These are phyloP conservation scores for Mycosarcoma mackinlayi DNA, from an alignment of 1,284 basidiomycete genomes.

Conservation along the genomic window DNA sequence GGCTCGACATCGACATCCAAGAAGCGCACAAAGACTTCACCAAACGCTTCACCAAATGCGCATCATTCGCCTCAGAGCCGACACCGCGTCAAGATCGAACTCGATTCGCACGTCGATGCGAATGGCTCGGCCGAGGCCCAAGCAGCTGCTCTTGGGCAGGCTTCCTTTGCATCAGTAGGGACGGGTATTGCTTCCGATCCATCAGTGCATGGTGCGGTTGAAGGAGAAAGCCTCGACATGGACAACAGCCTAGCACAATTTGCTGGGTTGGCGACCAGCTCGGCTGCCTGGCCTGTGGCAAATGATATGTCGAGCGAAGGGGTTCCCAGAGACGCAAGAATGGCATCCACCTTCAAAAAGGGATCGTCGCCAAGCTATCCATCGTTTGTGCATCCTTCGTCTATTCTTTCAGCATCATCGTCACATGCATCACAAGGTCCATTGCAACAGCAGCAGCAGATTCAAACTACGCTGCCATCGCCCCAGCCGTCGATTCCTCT, in stretches of 20 bases:
- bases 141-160: slow-evolving; percentile 5
- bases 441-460: slow-evolving; percentile 1
- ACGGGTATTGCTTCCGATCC: not conserved
- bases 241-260: slow-evolving; percentile 38
- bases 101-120: not conserved
- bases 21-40: slow-evolving; percentile 17
- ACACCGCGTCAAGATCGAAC: slow-evolving; percentile 19
- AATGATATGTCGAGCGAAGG: not conserved
- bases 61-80: not conserved
- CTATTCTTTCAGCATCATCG: slow-evolving; percentile 8
- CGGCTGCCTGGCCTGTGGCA: slow-evolving; percentile 22
- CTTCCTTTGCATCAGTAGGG: slow-evolving; percentile 14
- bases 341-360: not conserved
- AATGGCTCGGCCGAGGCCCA: slow-evolving; percentile 11
- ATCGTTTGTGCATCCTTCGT: slow-evolving; percentile 2
- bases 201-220: not conserved
- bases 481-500: slow-evolving; percentile 4
- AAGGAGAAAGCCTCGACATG: slow-evolving; percentile 21
- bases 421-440: slow-evolving; percentile 4
- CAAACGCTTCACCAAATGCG: slow-evolving; percentile 7
- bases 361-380: not conserved
- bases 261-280: slow-evolving; percentile 32
- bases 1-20: slow-evolving; percentile 12
- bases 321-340: slow-evolving; percentile 5
- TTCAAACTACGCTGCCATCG: not conserved